Conservation (phyloP, 441 rosid species). For the Francoa sonchifolia region DNA sequence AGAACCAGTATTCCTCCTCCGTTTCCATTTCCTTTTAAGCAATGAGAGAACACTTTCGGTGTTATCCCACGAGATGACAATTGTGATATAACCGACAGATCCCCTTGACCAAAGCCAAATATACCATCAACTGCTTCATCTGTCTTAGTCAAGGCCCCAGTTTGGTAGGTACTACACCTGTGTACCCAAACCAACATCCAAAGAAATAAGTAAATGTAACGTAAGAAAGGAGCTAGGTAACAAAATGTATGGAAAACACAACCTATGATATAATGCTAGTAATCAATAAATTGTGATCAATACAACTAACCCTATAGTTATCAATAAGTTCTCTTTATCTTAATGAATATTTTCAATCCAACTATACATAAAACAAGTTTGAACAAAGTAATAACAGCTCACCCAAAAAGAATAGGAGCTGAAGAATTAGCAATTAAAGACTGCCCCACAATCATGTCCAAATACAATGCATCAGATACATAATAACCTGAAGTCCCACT, state of each 20-base stretch:
- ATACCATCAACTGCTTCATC: slow-evolving; percentile 77
- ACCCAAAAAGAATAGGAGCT: slow-evolving; percentile 52
- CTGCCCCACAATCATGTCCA: slow-evolving; percentile 42
- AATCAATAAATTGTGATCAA: slow-evolving; percentile 1
- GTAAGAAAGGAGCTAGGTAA: too few species aligned
- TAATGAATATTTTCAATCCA: not conserved
- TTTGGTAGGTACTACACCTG: slow-evolving; percentile 64
- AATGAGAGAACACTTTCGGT: slow-evolving; percentile 62
- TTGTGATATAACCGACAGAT: slow-evolving; percentile 51
- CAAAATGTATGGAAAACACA: too few species aligned
- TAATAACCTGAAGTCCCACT: slow-evolving; percentile 74
- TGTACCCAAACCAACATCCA: slow-evolving; percentile 15
- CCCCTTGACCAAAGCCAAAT: slow-evolving; percentile 62
- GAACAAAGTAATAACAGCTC: slow-evolving; percentile 11
- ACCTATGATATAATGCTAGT: slow-evolving; percentile 3
- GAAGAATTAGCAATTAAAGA: slow-evolving; percentile 45
- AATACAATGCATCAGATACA: slow-evolving; percentile 37
- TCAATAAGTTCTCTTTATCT: not conserved
- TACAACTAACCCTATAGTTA: not conserved
- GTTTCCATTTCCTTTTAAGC: slow-evolving; percentile 55
- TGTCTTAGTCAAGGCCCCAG: slow-evolving; percentile 51
- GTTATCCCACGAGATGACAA: slow-evolving; percentile 51
- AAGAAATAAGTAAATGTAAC: slow-evolving; percentile 6
- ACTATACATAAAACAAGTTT: slow-evolving; percentile 1
- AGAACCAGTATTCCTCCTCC: slow-evolving; percentile 76